Conservation (phyloP, 228 moss, liverwort and hornwort species). For the Sphagnum magellanicum region DNA sequence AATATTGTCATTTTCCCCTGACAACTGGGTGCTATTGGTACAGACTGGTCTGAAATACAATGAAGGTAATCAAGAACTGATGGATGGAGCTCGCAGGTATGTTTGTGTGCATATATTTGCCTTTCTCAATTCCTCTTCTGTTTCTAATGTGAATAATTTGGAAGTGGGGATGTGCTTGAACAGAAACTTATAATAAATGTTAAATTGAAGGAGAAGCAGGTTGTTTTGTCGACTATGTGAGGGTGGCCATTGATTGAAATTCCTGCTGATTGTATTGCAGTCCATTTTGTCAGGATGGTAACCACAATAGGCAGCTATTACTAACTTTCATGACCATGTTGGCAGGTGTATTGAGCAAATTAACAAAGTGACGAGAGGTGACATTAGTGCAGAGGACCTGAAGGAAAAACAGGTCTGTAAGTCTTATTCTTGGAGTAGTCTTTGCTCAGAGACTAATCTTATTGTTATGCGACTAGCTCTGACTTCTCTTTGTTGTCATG, state of each 20-base stretch:
- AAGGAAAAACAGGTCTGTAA: slow-evolving; percentile 46
- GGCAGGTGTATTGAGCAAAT: slow-evolving; percentile 91
- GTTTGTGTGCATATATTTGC: not conserved
- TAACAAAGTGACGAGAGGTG: slow-evolving; percentile 94
- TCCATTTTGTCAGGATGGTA: not conserved
- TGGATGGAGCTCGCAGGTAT: slow-evolving; percentile 91
- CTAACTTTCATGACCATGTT: not conserved
- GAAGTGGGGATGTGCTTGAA: too few species aligned
- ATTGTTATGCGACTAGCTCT: not conserved
- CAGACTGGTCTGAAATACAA: slow-evolving; percentile 84
- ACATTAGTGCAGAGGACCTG: slow-evolving; percentile 84
- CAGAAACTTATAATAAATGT: too few species aligned
- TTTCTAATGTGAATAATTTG: too few species aligned
- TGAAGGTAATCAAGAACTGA: slow-evolving; percentile 85
- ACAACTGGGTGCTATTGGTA: too few species aligned
- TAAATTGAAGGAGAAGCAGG: slow-evolving; percentile 51
- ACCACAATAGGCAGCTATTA: not conserved
- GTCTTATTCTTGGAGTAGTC: not conserved
- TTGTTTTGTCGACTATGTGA: slow-evolving; percentile 6
- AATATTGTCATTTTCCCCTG: too few species aligned
- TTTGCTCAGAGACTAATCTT: not conserved
- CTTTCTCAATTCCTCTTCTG: too few species aligned
- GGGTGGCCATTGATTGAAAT: not conserved
- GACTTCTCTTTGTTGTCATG: not conserved
- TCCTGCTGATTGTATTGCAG: too few species aligned